phyloP scores from a whole-genome alignment of 2,329 filamentous ascomycete genomes.

The Epichloe brachyelytri region DNA sequence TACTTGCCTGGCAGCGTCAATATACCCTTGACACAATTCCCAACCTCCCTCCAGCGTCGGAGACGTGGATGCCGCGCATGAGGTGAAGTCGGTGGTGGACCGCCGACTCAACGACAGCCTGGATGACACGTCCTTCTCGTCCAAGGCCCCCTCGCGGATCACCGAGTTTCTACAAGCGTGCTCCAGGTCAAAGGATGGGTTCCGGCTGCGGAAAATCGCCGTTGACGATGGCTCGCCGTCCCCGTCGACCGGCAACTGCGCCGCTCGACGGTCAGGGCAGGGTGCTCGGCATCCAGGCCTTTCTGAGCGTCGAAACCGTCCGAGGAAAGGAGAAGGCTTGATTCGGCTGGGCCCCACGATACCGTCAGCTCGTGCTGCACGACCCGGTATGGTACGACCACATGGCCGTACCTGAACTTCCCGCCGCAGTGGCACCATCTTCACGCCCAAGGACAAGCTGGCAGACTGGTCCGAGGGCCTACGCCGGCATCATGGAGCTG shows the following conservation, averaged over 20 bases:
- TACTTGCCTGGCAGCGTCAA: constrained; percentile 39
- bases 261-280: constrained; percentile 37
- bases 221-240: constrained; percentile 32
- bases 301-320: constrained; percentile 38
- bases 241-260: constrained; percentile 28
- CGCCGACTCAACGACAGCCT: constrained; percentile 28
- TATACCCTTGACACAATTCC: constrained; percentile 32
- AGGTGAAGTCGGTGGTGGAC: constrained; percentile 25
- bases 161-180: constrained; percentile 22
- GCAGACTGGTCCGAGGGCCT: constrained; percentile 54
- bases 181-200: constrained; percentile 20
- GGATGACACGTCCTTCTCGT: constrained; percentile 25
- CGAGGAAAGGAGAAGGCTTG: constrained; percentile 41
- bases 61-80: constrained; percentile 21
- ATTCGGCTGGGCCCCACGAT: constrained; percentile 39
- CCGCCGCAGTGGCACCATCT: constrained; percentile 54
- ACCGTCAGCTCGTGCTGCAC: constrained; percentile 53
- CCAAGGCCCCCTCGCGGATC: constrained; percentile 28
- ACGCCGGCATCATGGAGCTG: constrained; percentile 51
- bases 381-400: constrained; percentile 52
- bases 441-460: constrained; percentile 60
- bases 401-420: constrained; percentile 51
- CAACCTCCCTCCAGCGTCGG: constrained; percentile 14
- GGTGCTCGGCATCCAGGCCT: constrained; percentile 42
- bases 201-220: constrained; percentile 29